Evolutionary conservation across 176 grass and related monocot genomes (phyloP).

Genomic region (Juncus effusus): DNA sequence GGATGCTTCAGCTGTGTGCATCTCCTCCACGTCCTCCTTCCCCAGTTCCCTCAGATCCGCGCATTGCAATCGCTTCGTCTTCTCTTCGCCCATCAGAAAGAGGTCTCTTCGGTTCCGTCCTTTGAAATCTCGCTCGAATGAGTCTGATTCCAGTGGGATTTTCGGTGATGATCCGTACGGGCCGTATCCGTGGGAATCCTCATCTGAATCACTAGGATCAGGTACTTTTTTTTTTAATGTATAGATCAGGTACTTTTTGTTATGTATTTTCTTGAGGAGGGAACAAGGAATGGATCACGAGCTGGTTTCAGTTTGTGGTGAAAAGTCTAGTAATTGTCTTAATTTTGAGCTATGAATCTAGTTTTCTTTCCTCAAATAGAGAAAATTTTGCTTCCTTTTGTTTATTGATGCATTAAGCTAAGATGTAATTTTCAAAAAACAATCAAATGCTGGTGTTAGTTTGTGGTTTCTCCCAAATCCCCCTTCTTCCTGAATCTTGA

Average conservation of each 20-base stretch:
- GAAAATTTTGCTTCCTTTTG: background rate
- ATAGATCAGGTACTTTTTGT: background rate
- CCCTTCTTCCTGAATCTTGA: too few relatives aligned
- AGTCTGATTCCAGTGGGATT: constrained; percentile 41
- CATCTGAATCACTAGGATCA: constrained; percentile 38
- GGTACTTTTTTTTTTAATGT: constrained; percentile 19
- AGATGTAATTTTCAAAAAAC: background rate
- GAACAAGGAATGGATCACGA: background rate
- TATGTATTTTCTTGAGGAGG: background rate
- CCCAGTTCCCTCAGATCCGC: constrained; percentile 30
- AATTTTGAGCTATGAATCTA: background rate
- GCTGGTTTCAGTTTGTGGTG: background rate
- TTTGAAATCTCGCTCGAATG: constrained; percentile 41
- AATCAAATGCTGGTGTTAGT: too few relatives aligned
- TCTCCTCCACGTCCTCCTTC: constrained; percentile 21
- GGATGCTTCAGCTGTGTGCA: constrained; percentile 46
- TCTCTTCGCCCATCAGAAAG: constrained; percentile 6
- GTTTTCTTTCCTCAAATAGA: too few relatives aligned
- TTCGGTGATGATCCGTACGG: constrained; percentile 68
- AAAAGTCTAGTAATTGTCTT: background rate
- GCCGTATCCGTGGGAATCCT: constrained; percentile 86
- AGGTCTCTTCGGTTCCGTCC: constrained; percentile 8
- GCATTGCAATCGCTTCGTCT: constrained; percentile 26
- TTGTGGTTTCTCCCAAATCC: too few relatives aligned
- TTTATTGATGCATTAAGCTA: background rate